phyloP scores from a whole-genome alignment of 129 eudicot species.

The Escallonia herrerae region DNA sequence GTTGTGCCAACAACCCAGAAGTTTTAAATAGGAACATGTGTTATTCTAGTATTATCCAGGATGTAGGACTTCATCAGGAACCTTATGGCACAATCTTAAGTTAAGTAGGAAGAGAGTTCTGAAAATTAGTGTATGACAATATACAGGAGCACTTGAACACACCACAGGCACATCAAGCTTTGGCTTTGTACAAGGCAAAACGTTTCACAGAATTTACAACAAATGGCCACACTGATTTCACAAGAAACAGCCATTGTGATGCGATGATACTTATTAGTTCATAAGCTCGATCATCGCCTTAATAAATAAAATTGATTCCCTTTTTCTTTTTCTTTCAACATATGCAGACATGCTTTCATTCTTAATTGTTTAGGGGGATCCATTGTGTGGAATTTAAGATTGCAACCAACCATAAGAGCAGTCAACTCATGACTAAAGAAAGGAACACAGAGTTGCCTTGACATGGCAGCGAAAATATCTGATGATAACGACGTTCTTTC shows the following conservation, averaged over 20 bases:
- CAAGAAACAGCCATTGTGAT: conserved; percentile 6
- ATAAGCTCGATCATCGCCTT: background rate
- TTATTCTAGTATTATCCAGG: background rate
- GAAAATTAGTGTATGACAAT: background rate
- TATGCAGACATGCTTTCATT: background rate
- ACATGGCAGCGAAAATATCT: background rate
- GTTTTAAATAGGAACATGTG: background rate
- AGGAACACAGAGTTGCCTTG: background rate
- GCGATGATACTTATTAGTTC: background rate
- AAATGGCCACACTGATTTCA: background rate
- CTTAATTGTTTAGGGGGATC: conserved; percentile 4
- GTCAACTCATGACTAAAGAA: conserved; percentile 1
- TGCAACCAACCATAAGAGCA: conserved; percentile 2
- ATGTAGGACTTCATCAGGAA: background rate
- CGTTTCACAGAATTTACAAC: background rate
- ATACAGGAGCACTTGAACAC: background rate
- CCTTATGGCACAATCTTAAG: background rate
- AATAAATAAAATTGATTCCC: background rate
- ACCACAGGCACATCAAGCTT: background rate
- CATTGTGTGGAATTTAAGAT: conserved; percentile 5
- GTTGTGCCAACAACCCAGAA: background rate
- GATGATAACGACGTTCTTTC: background rate
- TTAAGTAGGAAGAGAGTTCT: background rate
- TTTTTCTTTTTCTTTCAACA: background rate
- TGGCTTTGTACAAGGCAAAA: background rate